Base-by-base conservation (phyloP, 164 flowering plant species). In the Magnolia changhungtana region DNA sequence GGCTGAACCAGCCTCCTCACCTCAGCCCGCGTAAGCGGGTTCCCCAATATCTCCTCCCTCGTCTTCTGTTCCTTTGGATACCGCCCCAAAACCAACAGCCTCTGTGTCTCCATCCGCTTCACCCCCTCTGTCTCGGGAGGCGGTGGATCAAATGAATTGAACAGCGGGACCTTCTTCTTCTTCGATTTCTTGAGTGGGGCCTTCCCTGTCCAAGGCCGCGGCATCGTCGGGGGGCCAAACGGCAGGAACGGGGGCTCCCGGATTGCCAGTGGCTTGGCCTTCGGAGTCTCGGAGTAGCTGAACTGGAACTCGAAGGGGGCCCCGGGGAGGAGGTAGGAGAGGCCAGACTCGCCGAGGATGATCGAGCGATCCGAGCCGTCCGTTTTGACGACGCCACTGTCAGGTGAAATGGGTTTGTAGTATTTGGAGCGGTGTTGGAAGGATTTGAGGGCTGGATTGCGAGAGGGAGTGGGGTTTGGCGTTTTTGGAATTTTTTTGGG, bases 151-250 rank as follows among this genome's bases (percentile, higher is more conserved):
- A 86, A 82, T 11, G 93, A 83, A 69, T 87, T 89, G 19, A 90
- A 86, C 61, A 92, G 82, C 20, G 89, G 94, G 58, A 88, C 87
- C 70, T 90, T 78, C 76, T 67, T 94, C 77, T 77, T 83, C 79
- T 83, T 82, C 74, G 86, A 75, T 74, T 85, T 85, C 84, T 90
- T 90, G 89, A 92, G 69, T 11, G 98, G 98, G 0, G 96, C 92
- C 78, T 94, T 94, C 29, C 99, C 99, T 0, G 99, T 96, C 99
- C 99, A 96, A 3, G 98, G 99, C 80, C 98, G 74, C 29, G 91
- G 86, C 98, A 94, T 92, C n/a, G 94, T 77, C 2, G 95, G 98
- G 23, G 98, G 93, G 0, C 92, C 97, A 72, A 96, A 96, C 1
- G 99, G 98, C 78, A 96, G 73, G 70, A 89, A 92, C 2, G 98